Conservation (phyloP, 768 basidiomycete species). For the Russula brevipes region DNA sequence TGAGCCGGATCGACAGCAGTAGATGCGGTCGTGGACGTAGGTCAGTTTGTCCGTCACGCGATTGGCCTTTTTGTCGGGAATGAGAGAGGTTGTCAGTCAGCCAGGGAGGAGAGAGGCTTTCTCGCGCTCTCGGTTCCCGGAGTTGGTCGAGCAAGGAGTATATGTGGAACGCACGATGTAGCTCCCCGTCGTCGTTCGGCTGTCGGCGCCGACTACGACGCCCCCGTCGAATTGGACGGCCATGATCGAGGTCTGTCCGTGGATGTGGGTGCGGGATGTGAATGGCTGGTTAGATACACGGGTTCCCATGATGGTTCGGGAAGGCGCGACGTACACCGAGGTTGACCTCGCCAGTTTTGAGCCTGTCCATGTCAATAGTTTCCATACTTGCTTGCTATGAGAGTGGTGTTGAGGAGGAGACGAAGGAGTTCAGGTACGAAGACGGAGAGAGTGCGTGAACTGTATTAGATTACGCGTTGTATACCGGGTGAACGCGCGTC, state of each 20-base stretch:
- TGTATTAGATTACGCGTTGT: conserved; percentile 36
- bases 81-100: no score
- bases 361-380: conserved; percentile 72
- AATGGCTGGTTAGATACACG: not conserved
- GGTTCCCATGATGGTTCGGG: not conserved
- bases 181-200: conserved; percentile 92
- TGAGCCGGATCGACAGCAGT: conserved; percentile 98
- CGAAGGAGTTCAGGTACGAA: not conserved
- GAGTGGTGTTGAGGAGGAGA: conserved; percentile 26
- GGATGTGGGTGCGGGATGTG: not conserved
- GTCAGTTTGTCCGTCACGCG: conserved; percentile 99
- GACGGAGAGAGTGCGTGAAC: conserved; percentile 5
- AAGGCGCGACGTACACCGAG: conserved; percentile 70
- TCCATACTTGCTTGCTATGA: conserved; percentile 38
- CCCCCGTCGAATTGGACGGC: conserved; percentile 95
- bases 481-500: conserved; percentile 32
- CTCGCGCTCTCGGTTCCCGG: no score
- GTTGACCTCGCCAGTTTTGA: conserved; percentile 95
- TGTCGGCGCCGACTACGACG: conserved; percentile 95
- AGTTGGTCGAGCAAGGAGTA: no score
- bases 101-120: no score
- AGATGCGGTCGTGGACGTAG: conserved; percentile 94
- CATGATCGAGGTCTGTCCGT: conserved; percentile 93
- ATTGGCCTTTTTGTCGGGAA: conserved; percentile 60
- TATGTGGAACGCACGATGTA: conserved; percentile 67